A percentile compares a stretch with the other conserved stretches of the same genome.
Conservation (phyloP, 257 asterid genomes). For the Galeopsis tetrahit region DNA sequence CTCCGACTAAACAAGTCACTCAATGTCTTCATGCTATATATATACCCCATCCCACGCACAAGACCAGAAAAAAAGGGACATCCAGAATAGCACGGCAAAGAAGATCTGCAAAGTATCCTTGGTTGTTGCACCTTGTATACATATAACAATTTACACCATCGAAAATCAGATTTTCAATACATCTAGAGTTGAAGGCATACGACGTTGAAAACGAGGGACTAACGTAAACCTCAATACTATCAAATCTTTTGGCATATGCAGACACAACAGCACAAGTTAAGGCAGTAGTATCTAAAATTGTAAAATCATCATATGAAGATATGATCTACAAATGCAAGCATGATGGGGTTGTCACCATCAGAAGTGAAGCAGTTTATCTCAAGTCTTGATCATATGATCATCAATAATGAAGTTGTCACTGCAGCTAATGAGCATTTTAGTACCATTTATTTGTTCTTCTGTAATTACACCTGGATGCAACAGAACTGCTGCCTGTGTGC, state of each 20-base stretch:
- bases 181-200: not conserved
- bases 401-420: no score
- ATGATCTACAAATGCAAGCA: slow-evolving; percentile 24
- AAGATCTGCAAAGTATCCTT: slow-evolving; percentile 71
- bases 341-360: no score
- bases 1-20: no score
- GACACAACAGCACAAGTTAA: not conserved
- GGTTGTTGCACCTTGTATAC: slow-evolving; percentile 53
- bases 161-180: slow-evolving; percentile 5
- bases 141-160: slow-evolving; percentile 10
- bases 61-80: slow-evolving; percentile 97
- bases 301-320: not conserved
- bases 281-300: not conserved
- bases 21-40: no score
- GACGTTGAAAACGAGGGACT: not conserved
- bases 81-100: slow-evolving; percentile 90
- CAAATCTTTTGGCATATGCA: not conserved
- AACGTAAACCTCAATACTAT: not conserved
- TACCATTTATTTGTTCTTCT: slow-evolving; percentile 67
- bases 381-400: no score
- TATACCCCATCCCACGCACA: slow-evolving; percentile 84
- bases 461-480: slow-evolving; percentile 72
- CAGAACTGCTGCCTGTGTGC: slow-evolving; percentile 61
- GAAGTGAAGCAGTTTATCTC: no score
- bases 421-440: no score